phyloP scores from a whole-genome alignment of 176 grass and related monocot genomes.

The Triticum aestivum region DNA sequence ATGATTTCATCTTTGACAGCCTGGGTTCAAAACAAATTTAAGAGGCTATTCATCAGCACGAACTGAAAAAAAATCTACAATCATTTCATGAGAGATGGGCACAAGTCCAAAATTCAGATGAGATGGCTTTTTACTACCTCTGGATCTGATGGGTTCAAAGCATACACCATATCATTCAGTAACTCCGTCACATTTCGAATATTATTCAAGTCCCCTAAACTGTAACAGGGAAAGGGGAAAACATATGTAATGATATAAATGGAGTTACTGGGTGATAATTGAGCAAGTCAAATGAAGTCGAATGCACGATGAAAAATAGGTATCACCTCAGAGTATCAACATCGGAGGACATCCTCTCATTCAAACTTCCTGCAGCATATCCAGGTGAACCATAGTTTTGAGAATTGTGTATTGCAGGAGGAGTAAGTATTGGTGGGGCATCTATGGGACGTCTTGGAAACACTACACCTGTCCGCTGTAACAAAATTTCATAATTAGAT shows the following conservation, averaged over 20 bases:
- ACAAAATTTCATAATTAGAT: conserved; percentile 28
- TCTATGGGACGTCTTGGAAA: conserved; percentile 71
- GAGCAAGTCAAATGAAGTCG: not conserved
- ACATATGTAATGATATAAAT: not conserved
- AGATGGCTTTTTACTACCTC: conserved; percentile 43
- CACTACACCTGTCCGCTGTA: conserved; percentile 70
- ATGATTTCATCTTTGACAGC: conserved; percentile 80
- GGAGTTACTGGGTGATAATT: not conserved
- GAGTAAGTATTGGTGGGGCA: conserved; percentile 76
- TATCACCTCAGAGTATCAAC: conserved; percentile 64
- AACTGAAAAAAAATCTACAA: conserved; percentile 7
- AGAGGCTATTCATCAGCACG: conserved; percentile 5
- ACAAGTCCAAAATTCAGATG: not conserved
- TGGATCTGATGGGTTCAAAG: conserved; percentile 65
- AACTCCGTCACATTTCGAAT: conserved; percentile 75
- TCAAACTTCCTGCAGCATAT: conserved; percentile 41
- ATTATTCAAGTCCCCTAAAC: conserved; percentile 71
- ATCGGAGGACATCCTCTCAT: conserved; percentile 50
- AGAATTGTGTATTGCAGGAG: conserved; percentile 45
- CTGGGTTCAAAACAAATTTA: conserved; percentile 45
- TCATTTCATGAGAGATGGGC: not conserved
- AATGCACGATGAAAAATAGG: not conserved
- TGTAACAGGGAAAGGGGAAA: conserved; percentile 13
- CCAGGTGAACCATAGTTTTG: conserved; percentile 51
- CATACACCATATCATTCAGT: conserved; percentile 81